phyloP scores from a whole-genome alignment of 768 basidiomycete species.

The Galerina sulciceps region DNA sequence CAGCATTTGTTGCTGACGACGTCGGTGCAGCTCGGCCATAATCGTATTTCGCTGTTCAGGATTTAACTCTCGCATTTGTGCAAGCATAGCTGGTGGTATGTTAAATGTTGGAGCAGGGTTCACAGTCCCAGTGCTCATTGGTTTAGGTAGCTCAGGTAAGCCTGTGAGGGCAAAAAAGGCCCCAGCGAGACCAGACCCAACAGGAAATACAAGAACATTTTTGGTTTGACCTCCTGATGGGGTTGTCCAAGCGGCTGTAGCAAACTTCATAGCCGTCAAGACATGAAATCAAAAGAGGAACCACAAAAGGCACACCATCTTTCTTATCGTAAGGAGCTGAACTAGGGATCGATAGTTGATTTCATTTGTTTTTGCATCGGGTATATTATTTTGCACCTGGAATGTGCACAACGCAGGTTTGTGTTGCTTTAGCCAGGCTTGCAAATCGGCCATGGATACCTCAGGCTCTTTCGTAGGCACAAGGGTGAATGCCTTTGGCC shows the following conservation, averaged over 20 bases:
- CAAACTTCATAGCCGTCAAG: slow-evolving; percentile 40
- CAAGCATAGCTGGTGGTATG: slow-evolving; percentile 18
- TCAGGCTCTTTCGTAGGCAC: slow-evolving; percentile 43
- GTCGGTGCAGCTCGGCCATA: slow-evolving; percentile 19
- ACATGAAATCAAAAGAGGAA: background rate
- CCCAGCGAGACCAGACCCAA: slow-evolving; percentile 39
- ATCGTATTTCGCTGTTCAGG: slow-evolving; percentile 28
- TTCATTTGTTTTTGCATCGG: slow-evolving; percentile 46
- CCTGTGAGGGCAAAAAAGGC: slow-evolving; percentile 56
- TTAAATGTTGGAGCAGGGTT: background rate
- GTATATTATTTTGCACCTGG: slow-evolving; percentile 27
- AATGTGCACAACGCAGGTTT: slow-evolving; percentile 48
- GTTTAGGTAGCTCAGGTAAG: slow-evolving; percentile 53
- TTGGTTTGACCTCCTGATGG: slow-evolving; percentile 45
- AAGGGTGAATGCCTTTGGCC: slow-evolving; percentile 53
- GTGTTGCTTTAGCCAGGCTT: slow-evolving; percentile 50
- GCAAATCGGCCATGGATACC: slow-evolving; percentile 43
- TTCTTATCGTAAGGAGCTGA: slow-evolving; percentile 43
- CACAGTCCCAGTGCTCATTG: background rate
- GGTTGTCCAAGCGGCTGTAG: slow-evolving; percentile 52
- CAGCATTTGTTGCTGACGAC: slow-evolving; percentile 6
- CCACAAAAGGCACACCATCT: slow-evolving; percentile 42
- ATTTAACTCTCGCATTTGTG: slow-evolving; percentile 26
- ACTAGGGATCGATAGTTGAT: slow-evolving; percentile 44
- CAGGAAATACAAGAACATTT: slow-evolving; percentile 53